Percentiles rank a stretch among this genome's conserved stretches.
These are phyloP conservation scores for Phialophora tarda DNA, from an alignment of 2,329 filamentous ascomycete genomes.

Conservation along the genomic window DNA sequence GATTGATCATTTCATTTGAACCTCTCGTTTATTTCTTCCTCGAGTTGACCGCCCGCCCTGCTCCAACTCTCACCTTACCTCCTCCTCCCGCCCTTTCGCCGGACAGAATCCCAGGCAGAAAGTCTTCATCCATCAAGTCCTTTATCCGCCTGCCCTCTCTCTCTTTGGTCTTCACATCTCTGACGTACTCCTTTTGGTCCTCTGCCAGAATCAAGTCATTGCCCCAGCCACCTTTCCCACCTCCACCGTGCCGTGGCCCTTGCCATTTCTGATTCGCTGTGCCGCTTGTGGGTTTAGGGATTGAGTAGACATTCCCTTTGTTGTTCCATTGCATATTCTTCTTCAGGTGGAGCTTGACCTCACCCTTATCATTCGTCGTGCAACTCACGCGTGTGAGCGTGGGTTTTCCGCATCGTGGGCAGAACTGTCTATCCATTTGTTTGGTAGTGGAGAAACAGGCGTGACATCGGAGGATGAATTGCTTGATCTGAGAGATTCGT, in stretches of 20 bases:
- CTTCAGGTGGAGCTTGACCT: conserved; percentile 86
- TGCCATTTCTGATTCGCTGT: conserved; percentile 76
- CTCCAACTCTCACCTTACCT: conserved; percentile 78
- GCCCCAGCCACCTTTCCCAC: conserved; percentile 88
- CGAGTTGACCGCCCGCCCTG: conserved; percentile 84
- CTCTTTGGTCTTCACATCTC: conserved; percentile 67
- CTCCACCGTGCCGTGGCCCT: conserved; percentile 64
- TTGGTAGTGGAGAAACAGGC: conserved; percentile 86
- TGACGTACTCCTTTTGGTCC: conserved; percentile 91
- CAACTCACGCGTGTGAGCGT: conserved; percentile 85
- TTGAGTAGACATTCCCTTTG: conserved; percentile 86
- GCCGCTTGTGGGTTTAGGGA: conserved; percentile 87
- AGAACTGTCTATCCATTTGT: conserved; percentile 89
- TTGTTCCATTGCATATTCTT: conserved; percentile 97
- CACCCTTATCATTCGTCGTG: conserved; percentile 78
- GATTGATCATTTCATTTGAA: not conserved
- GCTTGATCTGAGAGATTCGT: conserved; percentile 82
- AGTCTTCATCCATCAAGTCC: conserved; percentile 95
- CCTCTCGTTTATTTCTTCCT: conserved; percentile 56
- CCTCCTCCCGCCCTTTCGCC: conserved; percentile 71
- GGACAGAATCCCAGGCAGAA: conserved; percentile 80
- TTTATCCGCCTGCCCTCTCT: conserved; percentile 65
- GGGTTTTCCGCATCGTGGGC: conserved; percentile 84
- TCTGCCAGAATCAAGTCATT: conserved; percentile 82
- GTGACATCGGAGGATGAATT: conserved; percentile 90